Conservation (phyloP, 2,329 filamentous ascomycete species). For the Clarireedia homoeocarpa region DNA sequence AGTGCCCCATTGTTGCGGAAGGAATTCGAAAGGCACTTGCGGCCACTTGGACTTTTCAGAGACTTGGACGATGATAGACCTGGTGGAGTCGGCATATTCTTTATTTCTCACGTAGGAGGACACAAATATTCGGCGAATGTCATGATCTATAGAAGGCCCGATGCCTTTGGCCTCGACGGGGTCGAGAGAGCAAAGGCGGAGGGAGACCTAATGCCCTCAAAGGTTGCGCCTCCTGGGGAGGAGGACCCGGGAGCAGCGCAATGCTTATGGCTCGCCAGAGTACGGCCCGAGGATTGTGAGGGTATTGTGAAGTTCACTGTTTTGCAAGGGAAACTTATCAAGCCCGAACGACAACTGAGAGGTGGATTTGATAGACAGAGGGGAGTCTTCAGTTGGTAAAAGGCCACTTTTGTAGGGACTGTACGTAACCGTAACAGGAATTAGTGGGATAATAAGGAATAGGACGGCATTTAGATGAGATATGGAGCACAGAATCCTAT, state of each 20-base stretch:
- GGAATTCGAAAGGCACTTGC: constrained; percentile 84
- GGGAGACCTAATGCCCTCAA: constrained; percentile 26
- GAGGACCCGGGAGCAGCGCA: constrained; percentile 59
- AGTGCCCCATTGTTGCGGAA: constrained; percentile 81
- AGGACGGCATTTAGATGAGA: constrained; percentile 8
- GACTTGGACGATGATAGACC: constrained; percentile 84
- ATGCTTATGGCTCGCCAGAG: constrained; percentile 86
- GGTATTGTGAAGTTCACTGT: constrained; percentile 86
- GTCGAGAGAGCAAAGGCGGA: constrained; percentile 28
- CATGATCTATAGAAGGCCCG: constrained; percentile 67
- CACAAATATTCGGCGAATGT: constrained; percentile 96
- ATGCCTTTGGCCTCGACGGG: constrained; percentile 29
- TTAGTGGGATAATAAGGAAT: constrained; percentile 6
- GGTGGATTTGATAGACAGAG: constrained; percentile 83
- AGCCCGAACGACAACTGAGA: constrained; percentile 75
- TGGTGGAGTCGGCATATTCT: constrained; percentile 91
- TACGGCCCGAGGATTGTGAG: constrained; percentile 84
- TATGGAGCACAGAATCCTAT: not conserved
- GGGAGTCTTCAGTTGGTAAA: constrained; percentile 79
- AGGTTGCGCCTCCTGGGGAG: constrained; percentile 24
- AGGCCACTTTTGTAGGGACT: not conserved
- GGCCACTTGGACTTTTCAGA: constrained; percentile 74
- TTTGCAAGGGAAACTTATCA: constrained; percentile 87
- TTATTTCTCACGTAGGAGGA: constrained; percentile 91
- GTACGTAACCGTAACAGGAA: no score